Evolutionary conservation across 2,329 filamentous ascomycete genomes (phyloP), one percentile per base, ranked within the genome.

Genomic region (Penicillium decumbens): DNA sequence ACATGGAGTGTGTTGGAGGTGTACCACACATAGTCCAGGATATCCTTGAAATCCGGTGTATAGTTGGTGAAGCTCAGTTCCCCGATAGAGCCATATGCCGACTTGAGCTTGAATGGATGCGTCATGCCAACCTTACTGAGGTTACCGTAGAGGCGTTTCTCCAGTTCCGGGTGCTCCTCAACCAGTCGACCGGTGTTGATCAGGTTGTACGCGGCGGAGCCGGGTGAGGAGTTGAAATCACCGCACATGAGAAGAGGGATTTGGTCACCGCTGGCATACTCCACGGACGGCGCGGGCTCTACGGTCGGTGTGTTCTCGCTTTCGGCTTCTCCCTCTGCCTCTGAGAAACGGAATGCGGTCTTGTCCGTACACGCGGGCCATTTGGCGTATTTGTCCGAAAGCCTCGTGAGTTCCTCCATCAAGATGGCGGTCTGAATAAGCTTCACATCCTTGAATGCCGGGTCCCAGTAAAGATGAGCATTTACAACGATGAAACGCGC

Each of bases 1-100:
- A 95, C 87, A 65, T 93, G 88, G 39, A 96, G 77, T 20, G 87
- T 84, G 70, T 93, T 95, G 50, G 89, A 92, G 49, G 90, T 91
- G 72, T 95, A 98, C 90, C 91, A 97, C 63, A 98, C 89, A 71
- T 97, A 96, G 69, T 98, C 93, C 59, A 98, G 87, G 49, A 95
- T 88, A 54, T 90, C 91, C 44, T 83, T 82, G 73, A 96, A 98
- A n/a, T 84, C 83, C 1, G 93, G 91, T 12, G 90, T 95, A 72
- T 97, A 98, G 72, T 98, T 98, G 41, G 93, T 98, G 70, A 95
- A 98, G 4, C 84, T 83, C 61, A 97, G 75, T 67, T 95, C 89
- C 50, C 90, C 87, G 45, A 95, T 85, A 55, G 87, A 82, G 30
- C 82, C 82, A 69, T 98, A 98, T 3, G 90, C 85, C 20, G 93